Evolutionary conservation across 352 stramenopile species (phyloP).

Genomic region (Peronosclerospora sorghi): DNA sequence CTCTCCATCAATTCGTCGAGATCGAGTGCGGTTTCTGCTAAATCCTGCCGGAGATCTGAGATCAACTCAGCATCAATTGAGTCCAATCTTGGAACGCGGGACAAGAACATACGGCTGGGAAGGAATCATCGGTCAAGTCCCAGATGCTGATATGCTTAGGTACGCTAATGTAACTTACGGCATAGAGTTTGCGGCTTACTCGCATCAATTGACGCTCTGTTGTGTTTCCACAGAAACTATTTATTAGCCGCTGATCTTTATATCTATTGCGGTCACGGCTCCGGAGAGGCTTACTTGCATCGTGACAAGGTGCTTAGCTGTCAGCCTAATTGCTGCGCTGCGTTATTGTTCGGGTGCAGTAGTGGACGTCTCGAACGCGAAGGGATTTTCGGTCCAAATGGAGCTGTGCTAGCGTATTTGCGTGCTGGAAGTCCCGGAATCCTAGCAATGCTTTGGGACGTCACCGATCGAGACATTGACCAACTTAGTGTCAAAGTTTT

Average conservation of each 20-base stretch:
- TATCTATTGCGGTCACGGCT: conserved; percentile 97
- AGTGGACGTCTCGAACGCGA: conserved; percentile 84
- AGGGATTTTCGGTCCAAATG: conserved; percentile 89
- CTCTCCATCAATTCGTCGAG: conserved; percentile 11
- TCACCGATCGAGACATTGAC: conserved; percentile 98
- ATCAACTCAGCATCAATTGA: conserved; percentile 45
- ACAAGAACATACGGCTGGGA: conserved; percentile 31
- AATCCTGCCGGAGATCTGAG: conserved; percentile 70
- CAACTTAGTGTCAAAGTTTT: conserved; percentile 68
- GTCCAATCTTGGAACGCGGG: conserved; percentile 35
- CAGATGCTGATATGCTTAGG: conserved; percentile 41
- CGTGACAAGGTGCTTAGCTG: conserved; percentile 61
- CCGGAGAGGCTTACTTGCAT: conserved; percentile 88
- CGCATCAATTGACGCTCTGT: too few species aligned
- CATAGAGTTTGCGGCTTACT: too few species aligned
- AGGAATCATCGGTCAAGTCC: conserved; percentile 34
- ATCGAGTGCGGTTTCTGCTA: conserved; percentile 45
- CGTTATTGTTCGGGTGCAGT: conserved; percentile 97
- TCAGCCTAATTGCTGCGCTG: conserved; percentile 43
- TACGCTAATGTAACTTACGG: too few species aligned
- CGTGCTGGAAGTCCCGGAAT: conserved; percentile 86
- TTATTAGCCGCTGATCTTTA: conserved; percentile 79
- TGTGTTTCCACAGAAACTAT: conserved; percentile 23
- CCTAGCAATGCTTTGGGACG: conserved; percentile 98
- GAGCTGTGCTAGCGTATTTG: conserved; percentile 92